Percentiles rank a stretch among this genome's conserved stretches.
These are phyloP conservation scores for Geopyxis carbonaria DNA, from an alignment of 495 filamentous ascomycete genomes.

Conservation along the genomic window DNA sequence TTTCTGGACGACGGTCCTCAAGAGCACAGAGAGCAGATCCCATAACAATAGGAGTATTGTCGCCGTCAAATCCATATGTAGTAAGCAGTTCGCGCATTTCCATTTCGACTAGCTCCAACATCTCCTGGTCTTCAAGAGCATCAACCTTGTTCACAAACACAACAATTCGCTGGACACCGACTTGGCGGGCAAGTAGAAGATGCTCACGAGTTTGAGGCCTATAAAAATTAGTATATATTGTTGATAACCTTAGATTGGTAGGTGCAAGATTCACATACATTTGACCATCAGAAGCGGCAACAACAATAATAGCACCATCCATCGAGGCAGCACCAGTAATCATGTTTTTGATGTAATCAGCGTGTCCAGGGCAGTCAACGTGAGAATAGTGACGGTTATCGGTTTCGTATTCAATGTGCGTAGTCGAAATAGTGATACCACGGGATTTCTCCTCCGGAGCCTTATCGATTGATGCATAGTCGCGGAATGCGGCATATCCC, in stretches of 20 bases:
- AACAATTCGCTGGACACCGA: constrained; percentile 92
- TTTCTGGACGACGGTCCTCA: constrained; percentile 71
- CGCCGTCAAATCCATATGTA: constrained; percentile 91
- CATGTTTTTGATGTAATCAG: constrained; percentile 99
- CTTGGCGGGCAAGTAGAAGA: constrained; percentile 89
- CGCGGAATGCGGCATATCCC: constrained; percentile 81
- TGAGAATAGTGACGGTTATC: constrained; percentile 89
- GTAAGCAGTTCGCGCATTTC: constrained; percentile 95
- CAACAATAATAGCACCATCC: constrained; percentile 96
- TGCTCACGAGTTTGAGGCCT: constrained; percentile 97
- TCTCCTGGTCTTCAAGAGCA: constrained; percentile 87
- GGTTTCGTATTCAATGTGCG: constrained; percentile 95
- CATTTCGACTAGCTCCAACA: constrained; percentile 99
- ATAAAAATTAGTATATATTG: constrained; percentile 18
- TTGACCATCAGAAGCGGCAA: constrained; percentile 95
- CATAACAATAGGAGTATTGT: constrained; percentile 89
- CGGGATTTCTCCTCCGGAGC: constrained; percentile 97
- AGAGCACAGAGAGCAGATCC: constrained; percentile 92
- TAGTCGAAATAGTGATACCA: constrained; percentile 97
- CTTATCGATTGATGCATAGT: constrained; percentile 96
- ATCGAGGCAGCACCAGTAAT: constrained; percentile 94
- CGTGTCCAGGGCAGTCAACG: constrained; percentile 98
- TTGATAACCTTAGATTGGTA: constrained; percentile 3
- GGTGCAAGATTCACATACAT: constrained; percentile 40
- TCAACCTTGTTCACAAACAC: constrained; percentile 99